Evolutionary conservation across 495 filamentous ascomycete species (phyloP).

Genomic region (Xylaria nigripes): DNA sequence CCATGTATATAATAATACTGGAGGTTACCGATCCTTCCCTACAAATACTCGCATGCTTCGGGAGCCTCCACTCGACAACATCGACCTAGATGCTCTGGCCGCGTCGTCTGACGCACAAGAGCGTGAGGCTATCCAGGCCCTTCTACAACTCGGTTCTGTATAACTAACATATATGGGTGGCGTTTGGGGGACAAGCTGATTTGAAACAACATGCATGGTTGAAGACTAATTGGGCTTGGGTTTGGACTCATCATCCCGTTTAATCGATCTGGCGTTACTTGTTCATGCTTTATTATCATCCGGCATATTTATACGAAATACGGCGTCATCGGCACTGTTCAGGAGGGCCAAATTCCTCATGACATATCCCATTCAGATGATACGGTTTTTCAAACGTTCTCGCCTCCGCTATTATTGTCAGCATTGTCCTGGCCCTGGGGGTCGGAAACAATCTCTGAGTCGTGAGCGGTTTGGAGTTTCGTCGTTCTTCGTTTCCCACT

Average conservation of each 20-base stretch:
- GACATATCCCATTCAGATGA: slow-evolving; percentile 12
- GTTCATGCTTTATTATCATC: slow-evolving; percentile 18
- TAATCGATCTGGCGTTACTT: slow-evolving; percentile 16
- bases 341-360: slow-evolving; percentile 7
- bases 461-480: slow-evolving; percentile 26
- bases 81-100: slow-evolving; percentile 44
- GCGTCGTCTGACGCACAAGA: slow-evolving; percentile 58
- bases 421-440: slow-evolving; percentile 22
- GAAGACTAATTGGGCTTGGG: slow-evolving; percentile 20
- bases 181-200: slow-evolving; percentile 30
- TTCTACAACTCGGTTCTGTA: slow-evolving; percentile 79
- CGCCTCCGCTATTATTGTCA: slow-evolving; percentile 1
- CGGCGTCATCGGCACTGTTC: slow-evolving; percentile 18
- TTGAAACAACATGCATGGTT: slow-evolving; percentile 18
- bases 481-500: slow-evolving; percentile 15
- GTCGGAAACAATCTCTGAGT: slow-evolving; percentile 18
- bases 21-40: slow-evolving; percentile 42
- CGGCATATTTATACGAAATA: slow-evolving; percentile 14
- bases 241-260: slow-evolving; percentile 18
- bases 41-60: slow-evolving; percentile 40
- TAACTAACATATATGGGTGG: slow-evolving; percentile 51
- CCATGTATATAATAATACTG: slow-evolving; percentile 41
- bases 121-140: slow-evolving; percentile 75
- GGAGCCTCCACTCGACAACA: slow-evolving; percentile 36
- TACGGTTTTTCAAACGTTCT: slow-evolving; percentile 9